A percentile compares a stretch with the other conserved stretches of the same genome.
Evolutionary conservation across 495 filamentous ascomycete genomes (phyloP).

Genomic region (Astrothelium subdiscretum): DNA sequence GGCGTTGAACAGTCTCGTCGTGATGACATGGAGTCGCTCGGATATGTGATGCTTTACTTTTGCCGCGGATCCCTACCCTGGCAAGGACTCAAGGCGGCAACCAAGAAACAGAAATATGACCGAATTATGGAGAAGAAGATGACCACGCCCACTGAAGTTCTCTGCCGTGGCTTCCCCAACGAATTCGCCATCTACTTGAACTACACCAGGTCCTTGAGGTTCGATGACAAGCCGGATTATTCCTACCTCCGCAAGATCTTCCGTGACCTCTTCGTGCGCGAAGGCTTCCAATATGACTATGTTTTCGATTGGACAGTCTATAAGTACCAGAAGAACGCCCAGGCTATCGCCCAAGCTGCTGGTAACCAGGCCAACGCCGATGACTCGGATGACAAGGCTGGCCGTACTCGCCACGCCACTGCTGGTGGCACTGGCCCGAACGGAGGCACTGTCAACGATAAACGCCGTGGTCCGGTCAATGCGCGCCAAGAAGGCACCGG

Average conservation of each 20-base stretch:
- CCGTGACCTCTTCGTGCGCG: conserved; percentile 97
- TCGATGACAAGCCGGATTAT: conserved; percentile 99
- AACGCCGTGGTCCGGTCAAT: conserved; percentile 28
- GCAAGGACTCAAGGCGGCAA: conserved; percentile 99
- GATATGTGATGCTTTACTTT: conserved; percentile 99
- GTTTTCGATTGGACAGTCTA: conserved; percentile 99
- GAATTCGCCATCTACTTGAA: conserved; percentile 99
- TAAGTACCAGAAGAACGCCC: conserved; percentile 99
- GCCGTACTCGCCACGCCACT: conserved; percentile 47
- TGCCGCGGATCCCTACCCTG: conserved; percentile 97
- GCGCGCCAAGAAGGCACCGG: conserved; percentile 64
- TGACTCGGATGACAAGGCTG: conserved; percentile 61
- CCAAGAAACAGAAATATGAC: conserved; percentile 99
- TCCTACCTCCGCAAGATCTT: conserved; percentile 99
- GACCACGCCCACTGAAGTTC: conserved; percentile 97
- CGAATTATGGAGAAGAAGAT: conserved; percentile 99
- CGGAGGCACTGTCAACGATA: conserved; percentile 44
- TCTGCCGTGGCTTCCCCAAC: conserved; percentile 98
- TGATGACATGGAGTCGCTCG: conserved; percentile 99
- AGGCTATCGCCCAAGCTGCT: conserved; percentile 70
- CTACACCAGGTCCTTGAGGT: conserved; percentile 96
- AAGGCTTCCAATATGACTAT: conserved; percentile 99
- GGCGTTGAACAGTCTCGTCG: conserved; percentile 98
- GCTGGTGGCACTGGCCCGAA: conserved; percentile 54
- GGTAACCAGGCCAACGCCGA: conserved; percentile 50